These are phyloP conservation scores for Coniochaeta sp. DNA, from an alignment of 2,329 filamentous ascomycete genomes.

Conservation along the genomic window DNA sequence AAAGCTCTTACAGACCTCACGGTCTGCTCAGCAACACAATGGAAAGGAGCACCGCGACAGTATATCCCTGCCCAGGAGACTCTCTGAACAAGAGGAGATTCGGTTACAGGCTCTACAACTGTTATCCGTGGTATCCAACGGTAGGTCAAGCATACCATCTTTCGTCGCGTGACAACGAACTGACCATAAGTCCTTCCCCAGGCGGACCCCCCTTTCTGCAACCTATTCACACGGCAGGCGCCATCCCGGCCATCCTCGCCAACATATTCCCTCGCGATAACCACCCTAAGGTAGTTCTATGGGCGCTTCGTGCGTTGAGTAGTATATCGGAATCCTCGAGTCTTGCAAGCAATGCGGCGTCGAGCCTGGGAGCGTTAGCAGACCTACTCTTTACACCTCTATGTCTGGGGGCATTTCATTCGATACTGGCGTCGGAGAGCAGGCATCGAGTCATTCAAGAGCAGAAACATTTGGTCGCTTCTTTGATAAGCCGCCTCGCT, in stretches of 20 bases:
- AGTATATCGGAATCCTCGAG: conserved; percentile 61
- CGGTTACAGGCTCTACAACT: conserved; percentile 76
- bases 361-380: conserved; percentile 45
- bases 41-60: conserved; percentile 30
- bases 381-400: conserved; percentile 57
- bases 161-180: not conserved
- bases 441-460: conserved; percentile 45
- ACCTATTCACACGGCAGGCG: conserved; percentile 61
- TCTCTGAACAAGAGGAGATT: conserved; percentile 58
- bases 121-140: conserved; percentile 77
- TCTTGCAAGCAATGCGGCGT: conserved; percentile 38
- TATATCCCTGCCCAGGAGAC: conserved; percentile 23
- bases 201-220: conserved; percentile 73
- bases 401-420: conserved; percentile 54
- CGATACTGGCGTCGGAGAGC: conserved; percentile 57
- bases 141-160: conserved; percentile 33
- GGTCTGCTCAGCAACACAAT: conserved; percentile 24
- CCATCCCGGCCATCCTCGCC: conserved; percentile 63
- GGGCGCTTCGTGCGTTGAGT: conserved; percentile 67
- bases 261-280: conserved; percentile 60
- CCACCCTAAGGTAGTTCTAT: conserved; percentile 59
- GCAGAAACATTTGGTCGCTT: conserved; percentile 54
- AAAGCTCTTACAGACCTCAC: conserved; percentile 32
- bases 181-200: conserved; percentile 24
- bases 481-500: conserved; percentile 53